These are phyloP conservation scores for Schwanniomyces sp. DNA, from an alignment of 805 yeast genomes.

Conservation along the genomic window DNA sequence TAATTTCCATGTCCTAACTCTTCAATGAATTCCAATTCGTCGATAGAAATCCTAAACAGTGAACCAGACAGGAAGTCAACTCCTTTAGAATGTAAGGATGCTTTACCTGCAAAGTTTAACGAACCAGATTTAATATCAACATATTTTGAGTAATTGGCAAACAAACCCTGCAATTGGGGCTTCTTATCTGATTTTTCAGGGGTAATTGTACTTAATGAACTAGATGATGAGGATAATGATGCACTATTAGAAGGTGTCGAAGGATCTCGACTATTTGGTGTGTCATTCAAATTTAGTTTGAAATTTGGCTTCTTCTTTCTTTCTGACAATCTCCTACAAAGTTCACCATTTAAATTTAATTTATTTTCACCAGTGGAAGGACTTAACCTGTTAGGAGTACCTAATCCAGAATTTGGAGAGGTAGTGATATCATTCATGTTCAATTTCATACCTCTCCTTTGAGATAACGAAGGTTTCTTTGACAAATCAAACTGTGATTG, in stretches of 20 bases:
- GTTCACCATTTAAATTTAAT: slow-evolving; percentile 26
- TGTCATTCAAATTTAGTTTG: slow-evolving; percentile 30
- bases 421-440: slow-evolving; percentile 34
- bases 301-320: slow-evolving; percentile 41
- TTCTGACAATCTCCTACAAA: slow-evolving; percentile 37
- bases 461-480: slow-evolving; percentile 48
- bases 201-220: slow-evolving; percentile 14
- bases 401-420: slow-evolving; percentile 15
- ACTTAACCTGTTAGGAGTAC: slow-evolving; percentile 12
- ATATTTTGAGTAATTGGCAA: slow-evolving; percentile 83
- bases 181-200: slow-evolving; percentile 11
- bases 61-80: slow-evolving; percentile 88
- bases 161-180: slow-evolving; percentile 55
- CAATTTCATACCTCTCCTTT: slow-evolving; percentile 55
- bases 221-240: slow-evolving; percentile 6
- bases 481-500: slow-evolving; percentile 14
- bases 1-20: slow-evolving; percentile 96
- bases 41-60: slow-evolving; percentile 80
- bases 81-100: slow-evolving; percentile 88
- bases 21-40: slow-evolving; percentile 77
- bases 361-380: slow-evolving; percentile 11
- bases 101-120: slow-evolving; percentile 88
- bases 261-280: slow-evolving; percentile 1
- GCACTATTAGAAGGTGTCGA: slow-evolving; percentile 5
- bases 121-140: slow-evolving; percentile 92